These are phyloP conservation scores for Rheum nobile DNA, from an alignment of 148 eudicot species.

Conservation along the genomic window DNA sequence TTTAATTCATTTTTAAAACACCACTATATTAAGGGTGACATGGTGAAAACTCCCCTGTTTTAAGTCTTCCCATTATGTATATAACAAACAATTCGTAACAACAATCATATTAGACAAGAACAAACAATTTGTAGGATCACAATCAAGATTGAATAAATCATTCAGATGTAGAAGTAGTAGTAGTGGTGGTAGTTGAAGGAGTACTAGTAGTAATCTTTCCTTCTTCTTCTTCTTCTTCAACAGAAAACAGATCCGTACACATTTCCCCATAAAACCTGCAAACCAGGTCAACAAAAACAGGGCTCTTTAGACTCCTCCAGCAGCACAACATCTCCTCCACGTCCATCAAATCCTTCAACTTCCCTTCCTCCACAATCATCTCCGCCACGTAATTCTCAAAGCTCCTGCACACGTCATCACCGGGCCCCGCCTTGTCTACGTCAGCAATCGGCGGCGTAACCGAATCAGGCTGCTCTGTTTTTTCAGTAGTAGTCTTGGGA, in stretches of 20 bases:
- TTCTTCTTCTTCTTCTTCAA: conserved; percentile 23
- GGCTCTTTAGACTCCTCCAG: conserved; percentile 67
- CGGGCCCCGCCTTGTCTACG: conserved; percentile 6
- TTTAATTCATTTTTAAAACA: no score
- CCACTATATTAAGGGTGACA: no score
- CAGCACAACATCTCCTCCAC: conserved; percentile 72
- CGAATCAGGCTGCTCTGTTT: not conserved
- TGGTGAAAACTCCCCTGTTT: no score
- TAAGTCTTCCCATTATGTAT: not conserved
- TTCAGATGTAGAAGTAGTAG: conserved; percentile 8
- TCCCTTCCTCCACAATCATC: conserved; percentile 76
- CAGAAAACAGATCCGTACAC: conserved; percentile 57
- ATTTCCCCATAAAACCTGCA: conserved; percentile 77
- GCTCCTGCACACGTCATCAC: conserved; percentile 50
- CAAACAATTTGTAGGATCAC: not conserved
- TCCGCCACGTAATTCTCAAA: conserved; percentile 71
- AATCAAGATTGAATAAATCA: not conserved
- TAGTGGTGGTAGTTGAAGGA: conserved; percentile 5
- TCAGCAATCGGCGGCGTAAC: conserved; percentile 38
- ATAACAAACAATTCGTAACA: not conserved
- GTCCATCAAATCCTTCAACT: conserved; percentile 45
- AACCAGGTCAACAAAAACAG: conserved; percentile 63
- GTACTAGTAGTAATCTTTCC: not conserved
- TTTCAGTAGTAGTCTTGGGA: not conserved
- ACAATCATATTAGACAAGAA: not conserved